These are phyloP conservation scores for Peniophora sp. DNA, from an alignment of 1,284 basidiomycete species.

Conservation along the genomic window DNA sequence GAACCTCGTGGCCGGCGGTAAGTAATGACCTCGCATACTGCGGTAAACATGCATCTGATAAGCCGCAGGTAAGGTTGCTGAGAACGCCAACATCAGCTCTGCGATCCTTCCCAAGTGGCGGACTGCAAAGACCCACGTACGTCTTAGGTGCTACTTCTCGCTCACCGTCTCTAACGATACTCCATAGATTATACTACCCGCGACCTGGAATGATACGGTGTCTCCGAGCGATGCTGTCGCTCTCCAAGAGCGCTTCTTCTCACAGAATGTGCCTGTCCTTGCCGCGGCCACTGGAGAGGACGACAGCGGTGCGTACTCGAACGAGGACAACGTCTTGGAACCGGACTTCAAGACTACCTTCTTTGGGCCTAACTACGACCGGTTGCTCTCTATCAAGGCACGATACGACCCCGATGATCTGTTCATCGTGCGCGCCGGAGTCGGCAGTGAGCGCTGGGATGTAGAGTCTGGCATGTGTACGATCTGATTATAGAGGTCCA, in stretches of 20 bases:
- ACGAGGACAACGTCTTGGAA: constrained; percentile 52
- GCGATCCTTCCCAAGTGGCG: constrained; percentile 25
- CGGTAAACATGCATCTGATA: neutral
- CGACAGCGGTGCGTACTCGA: constrained; percentile 13
- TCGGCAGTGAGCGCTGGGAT: constrained; percentile 2
- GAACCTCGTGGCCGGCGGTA: constrained; percentile 14
- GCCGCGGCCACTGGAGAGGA: neutral
- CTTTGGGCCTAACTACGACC: neutral
- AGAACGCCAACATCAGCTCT: constrained; percentile 18
- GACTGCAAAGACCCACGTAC: constrained; percentile 23
- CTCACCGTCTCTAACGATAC: too few relatives aligned
- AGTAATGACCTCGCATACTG: neutral
- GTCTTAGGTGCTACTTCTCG: neutral
- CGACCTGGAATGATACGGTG: neutral
- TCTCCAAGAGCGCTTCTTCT: neutral
- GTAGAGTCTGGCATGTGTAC: neutral
- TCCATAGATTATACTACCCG: neutral
- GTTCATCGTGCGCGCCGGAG: constrained; percentile 1
- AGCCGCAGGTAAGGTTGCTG: constrained; percentile 16
- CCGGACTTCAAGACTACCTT: constrained; percentile 33
- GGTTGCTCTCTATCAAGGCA: neutral
- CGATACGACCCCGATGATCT: neutral
- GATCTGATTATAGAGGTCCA: too few relatives aligned
- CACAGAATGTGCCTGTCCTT: neutral
- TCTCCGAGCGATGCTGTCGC: neutral